phyloP scores from a whole-genome alignment of 495 filamentous ascomycete species.

The Tuber microsphaerosporum region DNA sequence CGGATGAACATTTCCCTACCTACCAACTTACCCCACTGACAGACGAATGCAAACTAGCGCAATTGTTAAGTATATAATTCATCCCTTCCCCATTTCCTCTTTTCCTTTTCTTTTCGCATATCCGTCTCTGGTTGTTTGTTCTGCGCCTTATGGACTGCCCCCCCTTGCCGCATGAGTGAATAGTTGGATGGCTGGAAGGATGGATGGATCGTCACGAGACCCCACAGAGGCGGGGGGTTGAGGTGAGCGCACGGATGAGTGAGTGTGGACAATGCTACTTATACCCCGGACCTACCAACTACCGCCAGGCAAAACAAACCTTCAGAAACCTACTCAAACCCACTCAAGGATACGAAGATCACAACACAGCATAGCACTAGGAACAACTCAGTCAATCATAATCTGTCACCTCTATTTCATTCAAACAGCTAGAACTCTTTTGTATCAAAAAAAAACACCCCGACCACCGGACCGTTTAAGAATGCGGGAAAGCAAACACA shows the following conservation, averaged over 20 bases:
- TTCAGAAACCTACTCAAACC: not conserved
- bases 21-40: not conserved
- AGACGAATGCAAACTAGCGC: not conserved
- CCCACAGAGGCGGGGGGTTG: not conserved
- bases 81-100: not conserved
- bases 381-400: not conserved
- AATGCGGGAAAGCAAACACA: not conserved
- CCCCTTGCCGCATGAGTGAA: not conserved
- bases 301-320: not conserved
- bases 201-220: not conserved
- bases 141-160: not conserved
- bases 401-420: not conserved
- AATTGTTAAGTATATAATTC: not conserved
- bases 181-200: not conserved
- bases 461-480: not conserved
- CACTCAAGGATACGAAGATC: not conserved
- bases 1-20: not conserved
- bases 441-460: not conserved
- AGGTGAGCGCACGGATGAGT: not conserved
- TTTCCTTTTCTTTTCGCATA: not conserved
- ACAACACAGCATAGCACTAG: not conserved
- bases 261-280: not conserved
- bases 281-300: not conserved
- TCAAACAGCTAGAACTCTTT: not conserved
- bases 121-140: not conserved